These are phyloP conservation scores for Exsudoporus floridanus DNA, from an alignment of 1,284 basidiomycete species.

Conservation along the genomic window DNA sequence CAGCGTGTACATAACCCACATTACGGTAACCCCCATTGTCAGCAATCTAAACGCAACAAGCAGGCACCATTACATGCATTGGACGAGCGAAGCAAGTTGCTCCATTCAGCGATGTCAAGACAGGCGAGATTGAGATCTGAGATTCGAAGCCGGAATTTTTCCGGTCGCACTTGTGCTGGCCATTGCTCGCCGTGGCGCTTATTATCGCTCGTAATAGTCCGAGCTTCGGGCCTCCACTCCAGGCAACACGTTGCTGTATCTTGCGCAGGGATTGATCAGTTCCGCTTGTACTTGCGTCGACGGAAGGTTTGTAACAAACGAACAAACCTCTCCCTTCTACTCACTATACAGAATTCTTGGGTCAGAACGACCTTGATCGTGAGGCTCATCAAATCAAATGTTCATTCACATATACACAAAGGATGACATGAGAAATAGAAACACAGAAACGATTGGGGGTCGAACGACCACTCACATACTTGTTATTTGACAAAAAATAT, in stretches of 20 bases:
- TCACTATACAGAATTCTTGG: background rate
- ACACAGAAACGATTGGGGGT: background rate
- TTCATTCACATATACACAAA: background rate
- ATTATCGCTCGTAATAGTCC: background rate
- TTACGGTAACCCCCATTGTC: too few species aligned
- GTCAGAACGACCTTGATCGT: background rate
- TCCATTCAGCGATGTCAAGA: background rate
- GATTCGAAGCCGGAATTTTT: background rate
- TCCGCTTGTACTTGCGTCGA: background rate
- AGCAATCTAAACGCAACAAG: background rate
- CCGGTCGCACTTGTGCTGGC: too few species aligned
- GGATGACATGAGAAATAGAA: background rate
- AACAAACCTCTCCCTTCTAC: background rate
- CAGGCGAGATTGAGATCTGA: background rate
- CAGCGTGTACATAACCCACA: background rate
- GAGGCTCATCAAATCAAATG: background rate
- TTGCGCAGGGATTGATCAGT: background rate
- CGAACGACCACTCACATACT: background rate
- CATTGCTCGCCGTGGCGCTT: too few species aligned
- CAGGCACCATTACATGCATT: background rate
- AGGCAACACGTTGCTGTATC: background rate
- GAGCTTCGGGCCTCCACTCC: background rate
- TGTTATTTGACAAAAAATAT: background rate
- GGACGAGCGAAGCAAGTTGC: background rate
- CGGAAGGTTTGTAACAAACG: background rate